phyloP scores from a whole-genome alignment of 148 eudicot genomes.

The Amaranthus hypochondriacus region DNA sequence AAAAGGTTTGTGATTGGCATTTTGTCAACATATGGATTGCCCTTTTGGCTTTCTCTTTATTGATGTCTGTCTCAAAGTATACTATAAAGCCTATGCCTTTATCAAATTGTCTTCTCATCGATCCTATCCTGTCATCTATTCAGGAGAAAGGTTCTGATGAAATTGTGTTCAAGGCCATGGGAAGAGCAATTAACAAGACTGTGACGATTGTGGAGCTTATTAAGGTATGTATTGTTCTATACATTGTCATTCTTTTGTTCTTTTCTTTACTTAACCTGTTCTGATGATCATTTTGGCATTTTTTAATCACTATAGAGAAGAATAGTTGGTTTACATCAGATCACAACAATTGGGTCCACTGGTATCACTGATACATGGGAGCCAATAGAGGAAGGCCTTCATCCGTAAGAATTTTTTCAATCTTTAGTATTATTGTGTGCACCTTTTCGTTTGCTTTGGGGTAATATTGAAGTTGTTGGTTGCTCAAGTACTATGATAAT shows the following conservation, averaged over 20 bases:
- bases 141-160: slow-evolving; percentile 81
- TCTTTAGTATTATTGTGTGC: not conserved
- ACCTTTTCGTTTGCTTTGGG: not conserved
- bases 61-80: not conserved
- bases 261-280: not conserved
- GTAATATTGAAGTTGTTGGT: not conserved
- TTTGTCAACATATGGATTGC: not conserved
- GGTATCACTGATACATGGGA: slow-evolving; percentile 98
- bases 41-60: not conserved
- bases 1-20: not conserved
- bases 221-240: slow-evolving; percentile 44
- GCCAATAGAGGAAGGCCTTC: slow-evolving; percentile 97
- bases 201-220: slow-evolving; percentile 97
- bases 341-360: slow-evolving; percentile 79
- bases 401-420: slow-evolving; percentile 53
- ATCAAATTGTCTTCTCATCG: not conserved
- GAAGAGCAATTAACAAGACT: slow-evolving; percentile 95
- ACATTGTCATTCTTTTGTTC: not conserved
- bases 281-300: no score
- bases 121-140: slow-evolving; percentile 11
- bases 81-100: not conserved
- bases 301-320: slow-evolving; percentile 59
- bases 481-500: not conserved
- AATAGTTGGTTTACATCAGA: slow-evolving; percentile 92
- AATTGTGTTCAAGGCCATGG: slow-evolving; percentile 97